These are phyloP conservation scores for Apium graveolens DNA, from an alignment of 129 eudicot genomes.

Conservation along the genomic window DNA sequence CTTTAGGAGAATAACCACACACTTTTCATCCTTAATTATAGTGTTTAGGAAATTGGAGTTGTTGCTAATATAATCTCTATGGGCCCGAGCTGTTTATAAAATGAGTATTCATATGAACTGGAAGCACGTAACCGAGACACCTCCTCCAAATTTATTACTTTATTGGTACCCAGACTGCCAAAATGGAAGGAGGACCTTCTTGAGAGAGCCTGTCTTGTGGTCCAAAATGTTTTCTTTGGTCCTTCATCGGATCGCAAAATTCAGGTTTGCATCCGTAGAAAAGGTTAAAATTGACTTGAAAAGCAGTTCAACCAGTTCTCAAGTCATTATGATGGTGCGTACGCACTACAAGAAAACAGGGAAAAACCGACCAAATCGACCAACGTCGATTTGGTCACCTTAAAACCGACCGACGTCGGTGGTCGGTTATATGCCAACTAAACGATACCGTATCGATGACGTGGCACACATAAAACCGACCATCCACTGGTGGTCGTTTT, in stretches of 20 bases:
- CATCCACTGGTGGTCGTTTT: too few relatives aligned
- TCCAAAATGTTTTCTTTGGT: constrained; percentile 26
- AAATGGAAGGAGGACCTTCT: constrained; percentile 27
- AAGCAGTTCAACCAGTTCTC: neutral
- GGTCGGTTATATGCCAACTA: too few relatives aligned
- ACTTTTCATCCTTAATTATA: constrained; percentile 43
- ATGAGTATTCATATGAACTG: constrained; percentile 32
- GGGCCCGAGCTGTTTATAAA: constrained; percentile 28
- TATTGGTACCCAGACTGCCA: constrained; percentile 19
- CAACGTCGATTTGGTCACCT: too few relatives aligned
- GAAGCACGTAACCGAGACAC: constrained; percentile 26
- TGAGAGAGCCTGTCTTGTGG: constrained; percentile 24
- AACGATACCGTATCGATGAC: too few relatives aligned
- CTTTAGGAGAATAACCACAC: constrained; percentile 45
- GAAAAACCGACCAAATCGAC: too few relatives aligned
- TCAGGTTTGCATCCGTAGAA: constrained; percentile 27
- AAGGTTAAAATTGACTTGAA: neutral
- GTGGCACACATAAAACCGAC: too few relatives aligned
- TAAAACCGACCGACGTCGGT: too few relatives aligned
- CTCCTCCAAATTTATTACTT: constrained; percentile 29
- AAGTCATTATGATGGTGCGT: too few relatives aligned
- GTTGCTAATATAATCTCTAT: constrained; percentile 41
- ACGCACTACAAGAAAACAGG: too few relatives aligned
- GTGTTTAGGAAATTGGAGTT: constrained; percentile 20
- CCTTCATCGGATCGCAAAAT: constrained; percentile 13